Evolutionary conservation across 345 rosid species (phyloP).

Genomic region (Populus tremula): DNA sequence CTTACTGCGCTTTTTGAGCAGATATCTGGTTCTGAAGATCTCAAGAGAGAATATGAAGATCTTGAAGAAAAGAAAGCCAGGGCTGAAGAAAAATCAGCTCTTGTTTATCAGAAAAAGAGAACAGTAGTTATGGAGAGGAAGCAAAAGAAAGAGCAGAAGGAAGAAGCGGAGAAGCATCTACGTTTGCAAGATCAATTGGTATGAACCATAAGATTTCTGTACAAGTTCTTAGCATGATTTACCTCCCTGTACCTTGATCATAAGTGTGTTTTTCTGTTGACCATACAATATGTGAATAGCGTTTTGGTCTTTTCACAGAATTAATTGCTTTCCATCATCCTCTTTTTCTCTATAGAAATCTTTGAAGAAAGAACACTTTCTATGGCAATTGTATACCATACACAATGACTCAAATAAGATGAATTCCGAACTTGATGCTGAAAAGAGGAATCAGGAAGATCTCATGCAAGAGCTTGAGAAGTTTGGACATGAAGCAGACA

Average conservation of each 20-base stretch:
- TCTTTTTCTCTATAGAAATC: constrained; percentile 57
- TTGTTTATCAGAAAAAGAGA: constrained; percentile 78
- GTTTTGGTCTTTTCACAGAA: constrained; percentile 1
- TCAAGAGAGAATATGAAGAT: constrained; percentile 83
- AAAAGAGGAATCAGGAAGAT: constrained; percentile 55
- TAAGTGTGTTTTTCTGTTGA: background rate
- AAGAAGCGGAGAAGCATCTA: constrained; percentile 94
- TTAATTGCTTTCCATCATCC: constrained; percentile 1
- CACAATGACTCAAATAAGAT: constrained; percentile 65
- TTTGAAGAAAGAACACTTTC: constrained; percentile 73
- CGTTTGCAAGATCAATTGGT: constrained; percentile 91
- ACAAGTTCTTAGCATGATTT: background rate
- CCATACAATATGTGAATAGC: background rate
- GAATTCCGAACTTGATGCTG: constrained; percentile 63
- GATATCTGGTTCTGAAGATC: constrained; percentile 94
- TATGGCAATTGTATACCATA: constrained; percentile 81
- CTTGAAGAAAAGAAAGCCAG: constrained; percentile 70
- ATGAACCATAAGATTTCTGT: constrained; percentile 16
- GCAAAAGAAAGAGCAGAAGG: constrained; percentile 97
- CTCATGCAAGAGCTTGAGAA: constrained; percentile 59
- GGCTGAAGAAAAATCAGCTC: constrained; percentile 85
- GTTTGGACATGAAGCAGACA: constrained; percentile 57
- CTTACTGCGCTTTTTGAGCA: constrained; percentile 86
- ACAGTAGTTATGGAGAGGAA: constrained; percentile 79
- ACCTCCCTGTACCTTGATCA: constrained; percentile 8